Evolutionary conservation across 345 rosid genomes (phyloP), one percentile per base, ranked within the genome.

Genomic region (Pugionium dolabratum): DNA sequence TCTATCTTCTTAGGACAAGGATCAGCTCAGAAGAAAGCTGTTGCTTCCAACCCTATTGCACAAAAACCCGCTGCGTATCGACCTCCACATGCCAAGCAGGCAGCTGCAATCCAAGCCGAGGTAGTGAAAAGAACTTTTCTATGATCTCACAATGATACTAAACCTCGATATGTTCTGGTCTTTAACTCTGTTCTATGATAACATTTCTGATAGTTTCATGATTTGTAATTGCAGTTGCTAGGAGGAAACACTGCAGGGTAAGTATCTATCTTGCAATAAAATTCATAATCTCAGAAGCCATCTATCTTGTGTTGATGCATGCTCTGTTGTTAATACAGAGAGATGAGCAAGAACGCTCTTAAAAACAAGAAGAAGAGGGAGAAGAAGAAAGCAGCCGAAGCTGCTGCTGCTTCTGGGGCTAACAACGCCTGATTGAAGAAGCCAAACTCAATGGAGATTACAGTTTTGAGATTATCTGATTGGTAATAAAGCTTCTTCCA

Each of bases 361-460:
- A 87, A 41, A 69, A 92, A 89, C 93, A 92, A 89, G 85, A 90
- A 89, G 77, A 91, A 87, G 72, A 80, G 96, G 64, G 96, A 89
- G 73, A 92, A 88, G 82, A 93, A 93, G 76, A 89, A 85, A 71
- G 87, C 90, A 2, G 75, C 87, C 0, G 87, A 80, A 60, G 78
- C 74, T 3, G 79, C 73, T 3, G 79, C 73, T 49, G 74, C 75
- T 67, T 44, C 66, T 27, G 71, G 66, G 4, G 45, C 66, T 50
- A 73, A 45, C 47, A 49, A 65, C 31, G 50, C 76, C 26, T 73
- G 67, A 73, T 4, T 59, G 55, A 58, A 57, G 30, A 39, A 11
- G 11, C 49, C 54, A 40, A 47, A 37, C 7, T 39, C 8, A 30
- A 26, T 45, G 9, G 69, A 48, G 31, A 64, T 55, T n/a, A 56